Evolutionary conservation across 768 basidiomycete genomes (phyloP).

Genomic region (Pisolithus tinctorius): DNA sequence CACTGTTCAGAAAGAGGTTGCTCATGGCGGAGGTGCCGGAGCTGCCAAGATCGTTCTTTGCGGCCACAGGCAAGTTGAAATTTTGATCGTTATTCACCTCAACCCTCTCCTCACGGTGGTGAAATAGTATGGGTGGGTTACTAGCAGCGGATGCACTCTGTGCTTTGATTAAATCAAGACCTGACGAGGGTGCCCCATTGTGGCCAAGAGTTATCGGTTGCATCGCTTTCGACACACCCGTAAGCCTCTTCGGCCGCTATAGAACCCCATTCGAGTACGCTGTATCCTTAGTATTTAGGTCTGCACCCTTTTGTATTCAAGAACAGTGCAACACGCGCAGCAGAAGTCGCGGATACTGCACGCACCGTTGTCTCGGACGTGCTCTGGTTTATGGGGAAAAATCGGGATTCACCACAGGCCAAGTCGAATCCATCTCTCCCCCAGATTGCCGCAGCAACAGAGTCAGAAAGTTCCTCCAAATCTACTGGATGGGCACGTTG

Average conservation of each 20-base stretch:
- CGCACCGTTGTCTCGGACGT: constrained; percentile 56
- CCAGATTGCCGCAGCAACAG: constrained; percentile 26
- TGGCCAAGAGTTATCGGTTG: constrained; percentile 89
- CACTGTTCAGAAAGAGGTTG: constrained; percentile 79
- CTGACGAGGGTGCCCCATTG: constrained; percentile 57
- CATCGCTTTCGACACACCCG: constrained; percentile 88
- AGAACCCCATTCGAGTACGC: neutral
- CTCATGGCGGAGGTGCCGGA: constrained; percentile 67
- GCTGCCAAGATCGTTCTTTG: constrained; percentile 77
- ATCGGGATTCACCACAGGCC: constrained; percentile 29
- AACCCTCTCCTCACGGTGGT: neutral
- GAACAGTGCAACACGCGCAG: constrained; percentile 69
- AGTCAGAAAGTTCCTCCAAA: constrained; percentile 9
- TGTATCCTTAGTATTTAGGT: constrained; percentile 64
- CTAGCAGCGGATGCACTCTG: constrained; percentile 79
- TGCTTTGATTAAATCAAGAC: constrained; percentile 62
- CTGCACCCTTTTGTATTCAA: constrained; percentile 84
- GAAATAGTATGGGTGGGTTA: constrained; percentile 82
- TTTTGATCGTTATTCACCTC: neutral
- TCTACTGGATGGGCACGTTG: constrained; percentile 49
- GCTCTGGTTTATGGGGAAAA: constrained; percentile 47
- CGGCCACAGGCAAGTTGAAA: constrained; percentile 65
- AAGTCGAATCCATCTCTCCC: constrained; percentile 22
- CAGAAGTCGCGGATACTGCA: constrained; percentile 62
- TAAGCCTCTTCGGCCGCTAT: constrained; percentile 30